Conservation (phyloP, 345 rosid genomes). For the Sisymbrium altissimum region DNA sequence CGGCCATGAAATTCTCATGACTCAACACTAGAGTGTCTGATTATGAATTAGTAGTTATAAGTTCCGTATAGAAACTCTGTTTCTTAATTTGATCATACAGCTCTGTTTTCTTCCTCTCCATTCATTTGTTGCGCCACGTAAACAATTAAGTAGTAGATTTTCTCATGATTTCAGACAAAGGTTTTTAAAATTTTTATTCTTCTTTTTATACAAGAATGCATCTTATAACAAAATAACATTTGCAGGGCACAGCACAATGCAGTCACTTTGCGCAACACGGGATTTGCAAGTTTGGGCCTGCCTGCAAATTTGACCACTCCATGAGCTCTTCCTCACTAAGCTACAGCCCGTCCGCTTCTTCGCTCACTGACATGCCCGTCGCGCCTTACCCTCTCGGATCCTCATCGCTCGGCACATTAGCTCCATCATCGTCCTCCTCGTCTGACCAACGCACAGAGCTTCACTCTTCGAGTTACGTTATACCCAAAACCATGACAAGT, state of each 20-base stretch:
- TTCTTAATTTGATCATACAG: slow-evolving; percentile 5
- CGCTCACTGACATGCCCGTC: slow-evolving; percentile 70
- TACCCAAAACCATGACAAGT: slow-evolving; percentile 34
- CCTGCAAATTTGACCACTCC: slow-evolving; percentile 85
- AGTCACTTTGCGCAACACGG: slow-evolving; percentile 59
- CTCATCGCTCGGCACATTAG: slow-evolving; percentile 40
- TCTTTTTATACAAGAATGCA: background rate
- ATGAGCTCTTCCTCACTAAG: slow-evolving; percentile 42
- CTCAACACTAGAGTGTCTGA: background rate
- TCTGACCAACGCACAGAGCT: slow-evolving; percentile 42
- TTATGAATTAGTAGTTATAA: background rate
- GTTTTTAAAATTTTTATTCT: background rate
- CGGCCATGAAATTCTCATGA: background rate
- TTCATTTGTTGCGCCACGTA: background rate
- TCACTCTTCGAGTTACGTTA: slow-evolving; percentile 42
- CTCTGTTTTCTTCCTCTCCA: background rate
- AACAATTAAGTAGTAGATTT: background rate
- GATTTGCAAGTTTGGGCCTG: slow-evolving; percentile 62
- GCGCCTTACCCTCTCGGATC: slow-evolving; percentile 73
- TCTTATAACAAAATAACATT: background rate
- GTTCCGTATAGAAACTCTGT: slow-evolving; percentile 6
- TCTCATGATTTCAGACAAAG: background rate
- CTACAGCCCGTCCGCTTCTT: slow-evolving; percentile 77
- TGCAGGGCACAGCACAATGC: slow-evolving; percentile 69
- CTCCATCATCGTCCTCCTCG: slow-evolving; percentile 61